Percentiles rank a stretch among this genome's conserved stretches.
Conservation (phyloP, 2,329 filamentous ascomycete species). For the Cryphonectria parasitica region DNA sequence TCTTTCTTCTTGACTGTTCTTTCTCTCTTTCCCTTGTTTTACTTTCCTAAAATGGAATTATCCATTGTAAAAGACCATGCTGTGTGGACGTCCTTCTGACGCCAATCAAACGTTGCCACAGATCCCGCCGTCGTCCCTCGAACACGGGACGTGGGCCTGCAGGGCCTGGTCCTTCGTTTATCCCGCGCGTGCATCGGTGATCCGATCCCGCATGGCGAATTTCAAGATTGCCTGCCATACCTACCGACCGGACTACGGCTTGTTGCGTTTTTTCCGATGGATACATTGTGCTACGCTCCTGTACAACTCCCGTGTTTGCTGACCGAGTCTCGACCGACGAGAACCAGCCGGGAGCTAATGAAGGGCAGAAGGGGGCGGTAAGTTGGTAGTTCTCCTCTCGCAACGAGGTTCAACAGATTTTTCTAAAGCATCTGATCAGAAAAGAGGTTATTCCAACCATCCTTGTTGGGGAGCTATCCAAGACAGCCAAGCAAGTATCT, state of each 20-base stretch:
- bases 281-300: neutral
- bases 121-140: neutral
- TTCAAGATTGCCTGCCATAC: neutral
- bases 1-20: neutral
- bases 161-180: neutral
- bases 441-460: neutral
- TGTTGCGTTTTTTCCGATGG: neutral
- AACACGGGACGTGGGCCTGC: neutral
- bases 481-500: neutral
- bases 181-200: conserved; percentile 11
- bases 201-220: neutral
- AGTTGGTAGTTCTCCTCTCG: neutral
- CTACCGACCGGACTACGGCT: conserved; percentile 2
- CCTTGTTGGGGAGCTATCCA: neutral
- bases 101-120: neutral
- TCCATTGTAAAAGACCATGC: neutral
- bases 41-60: neutral
- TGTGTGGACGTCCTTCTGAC: neutral
- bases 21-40: too few species aligned
- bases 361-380: neutral
- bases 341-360: neutral
- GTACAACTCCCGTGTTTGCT: neutral
- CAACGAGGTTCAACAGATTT: neutral
- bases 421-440: neutral
- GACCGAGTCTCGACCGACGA: conserved; percentile 1